Conservation (phyloP, 1,284 basidiomycete genomes). For the Pulchroboletus neoregius region DNA sequence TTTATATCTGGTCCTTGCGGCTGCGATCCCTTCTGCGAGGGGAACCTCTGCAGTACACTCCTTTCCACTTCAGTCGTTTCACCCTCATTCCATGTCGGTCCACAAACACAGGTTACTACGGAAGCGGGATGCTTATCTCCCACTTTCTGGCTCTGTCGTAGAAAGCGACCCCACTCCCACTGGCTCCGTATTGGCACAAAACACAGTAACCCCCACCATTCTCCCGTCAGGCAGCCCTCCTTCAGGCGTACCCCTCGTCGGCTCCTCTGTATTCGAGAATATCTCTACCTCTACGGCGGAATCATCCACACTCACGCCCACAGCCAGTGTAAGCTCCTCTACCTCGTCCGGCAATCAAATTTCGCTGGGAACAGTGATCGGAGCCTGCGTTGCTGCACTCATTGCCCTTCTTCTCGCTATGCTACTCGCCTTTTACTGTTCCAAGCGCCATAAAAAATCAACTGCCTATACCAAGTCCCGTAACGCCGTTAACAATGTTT, state of each 20-base stretch:
- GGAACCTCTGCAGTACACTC: slow-evolving; percentile 13
- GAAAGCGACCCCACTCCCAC: slow-evolving; percentile 25
- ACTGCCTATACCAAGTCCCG: slow-evolving; percentile 21
- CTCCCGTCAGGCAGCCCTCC: not conserved
- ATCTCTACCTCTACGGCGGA: not conserved
- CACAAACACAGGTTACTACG: slow-evolving; percentile 9
- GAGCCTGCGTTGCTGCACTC: slow-evolving; percentile 49
- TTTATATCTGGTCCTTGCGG: not conserved
- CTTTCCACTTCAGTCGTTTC: slow-evolving; percentile 16
- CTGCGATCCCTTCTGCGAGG: slow-evolving; percentile 26
- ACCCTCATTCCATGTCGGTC: slow-evolving; percentile 14
- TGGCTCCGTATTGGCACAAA: slow-evolving; percentile 24
- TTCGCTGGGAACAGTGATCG: slow-evolving; percentile 48
- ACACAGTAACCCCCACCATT: slow-evolving; percentile 5
- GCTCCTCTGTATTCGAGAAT: not conserved
- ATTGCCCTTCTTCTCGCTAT: slow-evolving; percentile 43
- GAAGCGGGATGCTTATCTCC: slow-evolving; percentile 15
- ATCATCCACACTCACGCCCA: slow-evolving; percentile 16
- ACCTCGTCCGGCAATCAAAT: slow-evolving; percentile 32
- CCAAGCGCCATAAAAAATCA: slow-evolving; percentile 40
- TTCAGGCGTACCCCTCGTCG: slow-evolving; percentile 18
- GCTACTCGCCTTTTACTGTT: slow-evolving; percentile 45
- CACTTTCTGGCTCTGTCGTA: slow-evolving; percentile 25
- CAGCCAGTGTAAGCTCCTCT: slow-evolving; percentile 14
- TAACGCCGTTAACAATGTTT: slow-evolving; percentile 35